Base-by-base conservation (phyloP, 2,329 filamentous ascomycete species). In the Aspergillus arachidicola region DNA sequence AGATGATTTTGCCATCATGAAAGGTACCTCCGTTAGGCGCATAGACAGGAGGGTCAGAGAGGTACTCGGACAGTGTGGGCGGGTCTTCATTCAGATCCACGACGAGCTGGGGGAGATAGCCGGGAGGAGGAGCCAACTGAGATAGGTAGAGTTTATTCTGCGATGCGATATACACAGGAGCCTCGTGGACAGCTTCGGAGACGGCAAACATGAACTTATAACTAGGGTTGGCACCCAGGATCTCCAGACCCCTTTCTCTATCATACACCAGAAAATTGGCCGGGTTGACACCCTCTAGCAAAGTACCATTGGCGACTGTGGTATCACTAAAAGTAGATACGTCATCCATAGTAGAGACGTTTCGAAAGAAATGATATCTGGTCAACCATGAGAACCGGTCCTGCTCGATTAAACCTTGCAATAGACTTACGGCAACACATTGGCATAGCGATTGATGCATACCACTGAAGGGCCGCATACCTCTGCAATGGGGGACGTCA, bases 1-100 rank as follows among this genome's bases (percentile, higher is more conserved):
- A 81, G 59, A 81, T 76, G 50, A 81, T 74, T 34, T 75, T 66
- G 28, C 78, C 79, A 56, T 80, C 69, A 58, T 77, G 71, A 64
- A 78, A 78, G 7, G 74, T 80, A 5, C 77, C 79, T 11, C 79
- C 80, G 58, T 80, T 82, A 0, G 79, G 78, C 2, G 76, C 77
- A 64, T 81, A 82, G n/a, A 81, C 74, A 7, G 80, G 80, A 5
- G 80, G 79, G 56, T 80, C 72, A 51, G 74, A 80, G 64, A 74
- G 72, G 63, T 68, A 83, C 63, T 74, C 77, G 59, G 66, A 76
- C 30, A 80, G 70, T 61, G 66, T 79, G 58, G 71, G 82, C 65
- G 71, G 82, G 66, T 75, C 69, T 60, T 79, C 72, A 67, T 82
- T 81, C 58, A 85, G 73, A 67, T 81, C 74, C 6, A 81, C 63